Conservation (phyloP, 23 red algal genomes). For the Gracilariopsis chorda region DNA sequence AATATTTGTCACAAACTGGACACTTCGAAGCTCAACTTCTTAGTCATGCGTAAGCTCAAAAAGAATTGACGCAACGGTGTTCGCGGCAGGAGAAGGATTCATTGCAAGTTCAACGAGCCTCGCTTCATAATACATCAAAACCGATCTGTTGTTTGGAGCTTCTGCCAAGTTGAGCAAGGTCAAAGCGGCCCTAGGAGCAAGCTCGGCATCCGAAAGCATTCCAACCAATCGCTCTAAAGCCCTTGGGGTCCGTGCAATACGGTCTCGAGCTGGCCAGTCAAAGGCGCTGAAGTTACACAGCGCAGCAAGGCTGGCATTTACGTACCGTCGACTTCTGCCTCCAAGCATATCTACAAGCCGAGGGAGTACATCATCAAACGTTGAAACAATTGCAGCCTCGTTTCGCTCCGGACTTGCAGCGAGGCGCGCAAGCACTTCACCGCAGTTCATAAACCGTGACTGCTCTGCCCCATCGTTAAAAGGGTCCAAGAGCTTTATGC, state of each 20-base stretch:
- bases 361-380: slow-evolving; percentile 77
- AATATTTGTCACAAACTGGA: too few relatives aligned
- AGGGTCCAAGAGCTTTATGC: slow-evolving; percentile 69
- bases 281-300: slow-evolving; percentile 85
- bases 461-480: slow-evolving; percentile 38
- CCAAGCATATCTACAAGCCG: slow-evolving; percentile 83
- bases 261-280: slow-evolving; percentile 82
- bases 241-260: slow-evolving; percentile 78
- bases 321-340: slow-evolving; percentile 26
- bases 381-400: slow-evolving; percentile 64
- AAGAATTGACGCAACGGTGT: slow-evolving; percentile 69
- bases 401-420: slow-evolving; percentile 79
- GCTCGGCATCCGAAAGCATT: slow-evolving; percentile 51
- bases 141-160: slow-evolving; percentile 83
- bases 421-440: slow-evolving; percentile 80
- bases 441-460: slow-evolving; percentile 75
- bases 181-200: slow-evolving; percentile 76
- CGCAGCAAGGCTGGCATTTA: slow-evolving; percentile 74
- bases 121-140: slow-evolving; percentile 65
- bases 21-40: too few relatives aligned
- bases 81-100: slow-evolving; percentile 54
- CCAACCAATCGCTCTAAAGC: slow-evolving; percentile 56
- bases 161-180: slow-evolving; percentile 88
- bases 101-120: slow-evolving; percentile 65
- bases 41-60: slow-evolving; percentile 79